These are phyloP conservation scores for Pseudomicrostroma phylloplanum DNA, from an alignment of 1,284 basidiomycete genomes.

Conservation along the genomic window DNA sequence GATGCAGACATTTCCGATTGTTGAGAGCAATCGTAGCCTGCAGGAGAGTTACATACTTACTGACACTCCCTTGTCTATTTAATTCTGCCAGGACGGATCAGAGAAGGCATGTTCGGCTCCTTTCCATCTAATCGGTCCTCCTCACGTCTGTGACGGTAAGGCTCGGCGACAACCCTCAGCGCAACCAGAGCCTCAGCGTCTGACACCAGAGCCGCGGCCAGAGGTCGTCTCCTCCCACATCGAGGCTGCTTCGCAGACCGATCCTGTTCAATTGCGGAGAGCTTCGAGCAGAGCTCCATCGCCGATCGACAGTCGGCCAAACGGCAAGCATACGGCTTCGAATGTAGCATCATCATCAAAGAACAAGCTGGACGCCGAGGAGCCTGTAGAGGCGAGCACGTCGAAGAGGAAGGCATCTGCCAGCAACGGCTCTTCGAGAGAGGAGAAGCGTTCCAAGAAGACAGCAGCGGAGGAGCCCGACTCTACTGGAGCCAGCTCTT, in stretches of 20 bases:
- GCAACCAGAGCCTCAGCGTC: conserved; percentile 19
- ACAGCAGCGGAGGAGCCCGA: background rate
- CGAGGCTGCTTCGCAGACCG: conserved; percentile 11
- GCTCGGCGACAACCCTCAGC: conserved; percentile 17
- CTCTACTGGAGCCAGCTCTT: background rate
- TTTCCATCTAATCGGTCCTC: conserved; percentile 36
- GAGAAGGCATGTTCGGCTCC: conserved; percentile 41
- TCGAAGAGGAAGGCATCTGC: conserved; percentile 32
- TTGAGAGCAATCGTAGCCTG: background rate
- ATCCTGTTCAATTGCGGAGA: background rate
- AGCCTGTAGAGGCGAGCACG: conserved; percentile 15
- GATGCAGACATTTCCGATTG: background rate
- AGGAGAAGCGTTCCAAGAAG: conserved; percentile 23
- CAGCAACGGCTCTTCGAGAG: conserved; percentile 15
- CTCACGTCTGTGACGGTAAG: conserved; percentile 42
- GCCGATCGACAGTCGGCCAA: background rate
- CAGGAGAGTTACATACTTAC: background rate
- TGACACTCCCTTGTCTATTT: background rate
- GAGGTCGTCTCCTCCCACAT: background rate
- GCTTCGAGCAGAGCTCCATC: conserved; percentile 8
- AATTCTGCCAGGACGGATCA: conserved; percentile 26
- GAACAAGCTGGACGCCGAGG: conserved; percentile 27
- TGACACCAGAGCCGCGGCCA: conserved; percentile 25
- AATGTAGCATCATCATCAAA: conserved; percentile 33
- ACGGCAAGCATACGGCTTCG: conserved; percentile 10